A percentile compares a stretch with the other conserved stretches of the same genome.
Evolutionary conservation across 257 asterid species (phyloP).

Genomic region (Galeopsis tetrahit): DNA sequence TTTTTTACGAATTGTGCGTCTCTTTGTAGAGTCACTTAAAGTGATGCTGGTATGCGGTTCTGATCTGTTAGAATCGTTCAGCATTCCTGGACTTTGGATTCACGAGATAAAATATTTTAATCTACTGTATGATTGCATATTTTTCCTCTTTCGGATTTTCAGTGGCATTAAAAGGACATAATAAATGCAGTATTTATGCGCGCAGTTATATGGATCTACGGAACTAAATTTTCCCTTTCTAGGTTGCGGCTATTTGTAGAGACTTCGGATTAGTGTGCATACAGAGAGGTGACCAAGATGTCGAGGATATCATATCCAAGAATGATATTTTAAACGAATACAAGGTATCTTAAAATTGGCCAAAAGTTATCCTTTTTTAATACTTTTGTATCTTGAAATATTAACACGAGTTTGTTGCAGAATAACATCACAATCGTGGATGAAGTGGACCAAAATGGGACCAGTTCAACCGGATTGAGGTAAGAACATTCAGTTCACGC

Average conservation of each 20-base stretch:
- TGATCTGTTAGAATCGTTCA: slow-evolving; percentile 82
- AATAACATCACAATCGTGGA: slow-evolving; percentile 59
- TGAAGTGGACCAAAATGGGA: slow-evolving; percentile 75
- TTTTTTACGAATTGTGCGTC: slow-evolving; percentile 11
- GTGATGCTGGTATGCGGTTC: slow-evolving; percentile 94
- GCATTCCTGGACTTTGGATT: slow-evolving; percentile 81
- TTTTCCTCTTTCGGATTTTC: not conserved
- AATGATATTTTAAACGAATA: slow-evolving; percentile 66
- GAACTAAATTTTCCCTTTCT: not conserved
- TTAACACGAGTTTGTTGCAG: slow-evolving; percentile 39
- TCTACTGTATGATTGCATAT: no score
- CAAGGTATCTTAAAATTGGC: slow-evolving; percentile 43
- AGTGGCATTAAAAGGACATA: not conserved
- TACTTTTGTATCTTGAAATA: no score
- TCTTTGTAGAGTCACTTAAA: slow-evolving; percentile 59
- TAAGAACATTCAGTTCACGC: slow-evolving; percentile 23
- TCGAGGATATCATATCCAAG: slow-evolving; percentile 57
- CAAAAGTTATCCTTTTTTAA: no score
- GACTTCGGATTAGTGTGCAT: slow-evolving; percentile 92
- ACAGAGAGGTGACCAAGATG: slow-evolving; percentile 76
- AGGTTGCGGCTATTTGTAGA: slow-evolving; percentile 73
- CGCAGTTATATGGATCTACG: not conserved
- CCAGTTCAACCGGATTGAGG: slow-evolving; percentile 88
- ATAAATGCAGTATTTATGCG: not conserved
- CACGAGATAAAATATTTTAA: no score